Base-by-base conservation (phyloP, 2,329 filamentous ascomycete genomes). In the Aspergillus sp. region DNA sequence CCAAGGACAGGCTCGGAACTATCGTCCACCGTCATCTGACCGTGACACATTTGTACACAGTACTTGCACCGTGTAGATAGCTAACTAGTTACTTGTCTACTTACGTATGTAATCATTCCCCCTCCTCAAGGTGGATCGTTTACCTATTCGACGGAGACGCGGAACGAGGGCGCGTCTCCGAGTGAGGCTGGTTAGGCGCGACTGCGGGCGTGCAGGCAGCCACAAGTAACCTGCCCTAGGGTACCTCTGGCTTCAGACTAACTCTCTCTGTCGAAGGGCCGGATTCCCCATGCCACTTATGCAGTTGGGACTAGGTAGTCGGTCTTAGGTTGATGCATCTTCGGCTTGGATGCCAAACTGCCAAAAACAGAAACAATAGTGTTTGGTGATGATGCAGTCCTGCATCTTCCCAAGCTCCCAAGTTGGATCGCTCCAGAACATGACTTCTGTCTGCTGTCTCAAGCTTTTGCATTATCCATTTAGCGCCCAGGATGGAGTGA, bases 91-190 rank as follows among this genome's bases (percentile, higher is more conserved):
- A 13, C 32, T 13, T 36, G 32, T 36, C 32, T 36, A 36, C 12
- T 36, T 55, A 43, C 55, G 43, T 47, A 45, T 49, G 55, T 60
- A 56, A 53, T 51, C 53, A 17, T 49, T 49, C 13, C 28, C 36
- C 30, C 19, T 13, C 32, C 32, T 13, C 32, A 15, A 36, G 17
- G 59, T 59, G 58, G 58, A 59, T 12, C 50, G 51, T 52, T 48
- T 25, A 48, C 45, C 30, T 32, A 38, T 45, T 19, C 47, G 38
- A 28, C 32, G 39, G 51, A 58, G 61, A 61, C 58, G 52, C 67
- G 67, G 67, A 69, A 69, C 32, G 51, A 65, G 52, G 57, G 67
- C 61, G 61, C 63, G 63, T 68, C 67, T 68, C 67, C 66, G 67
- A 65, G 63, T 64, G 65, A 67, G 63, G 63, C 65, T 67, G 65